phyloP scores from a whole-genome alignment of 1,139 yeast species.

The Groenewaldozyma sp. region DNA sequence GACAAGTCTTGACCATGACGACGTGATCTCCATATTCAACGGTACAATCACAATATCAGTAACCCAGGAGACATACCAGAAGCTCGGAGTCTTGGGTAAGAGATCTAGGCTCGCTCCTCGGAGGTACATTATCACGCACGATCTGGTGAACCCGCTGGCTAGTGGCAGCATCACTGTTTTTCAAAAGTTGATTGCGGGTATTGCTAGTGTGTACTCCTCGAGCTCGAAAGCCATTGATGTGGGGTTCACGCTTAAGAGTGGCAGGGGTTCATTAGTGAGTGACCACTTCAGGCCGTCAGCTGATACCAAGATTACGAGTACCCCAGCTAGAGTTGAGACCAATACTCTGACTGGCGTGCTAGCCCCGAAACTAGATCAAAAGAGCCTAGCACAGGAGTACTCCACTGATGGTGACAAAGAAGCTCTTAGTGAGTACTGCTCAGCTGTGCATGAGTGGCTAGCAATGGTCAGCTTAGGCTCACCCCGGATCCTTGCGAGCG shows the following conservation, averaged over 20 bases:
- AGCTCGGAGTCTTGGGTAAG: slow-evolving; percentile 29
- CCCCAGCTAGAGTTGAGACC: background rate
- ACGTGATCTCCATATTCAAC: slow-evolving; percentile 25
- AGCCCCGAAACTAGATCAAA: slow-evolving; percentile 1
- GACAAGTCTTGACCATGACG: slow-evolving; percentile 26
- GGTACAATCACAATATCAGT: slow-evolving; percentile 28
- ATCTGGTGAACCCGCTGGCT: background rate
- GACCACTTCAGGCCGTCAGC: background rate
- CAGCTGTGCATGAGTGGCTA: slow-evolving; percentile 25
- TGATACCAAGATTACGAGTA: too few relatives aligned
- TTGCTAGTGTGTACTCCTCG: background rate
- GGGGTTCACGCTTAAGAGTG: background rate
- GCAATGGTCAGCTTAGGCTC: slow-evolving; percentile 22
- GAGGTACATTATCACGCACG: slow-evolving; percentile 10
- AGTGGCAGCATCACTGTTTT: background rate
- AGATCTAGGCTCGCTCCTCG: slow-evolving; percentile 11
- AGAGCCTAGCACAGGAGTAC: background rate
- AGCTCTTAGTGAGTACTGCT: slow-evolving; percentile 23
- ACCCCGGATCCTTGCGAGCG: slow-evolving; percentile 10
- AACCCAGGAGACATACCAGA: slow-evolving; percentile 25
- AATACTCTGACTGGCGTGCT: background rate
- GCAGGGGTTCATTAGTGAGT: too few relatives aligned
- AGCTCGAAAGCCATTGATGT: background rate
- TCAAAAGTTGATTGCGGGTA: background rate
- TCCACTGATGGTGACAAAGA: slow-evolving; percentile 1